Conservation (phyloP, 1,284 basidiomycete species). For the Waitea zeae region DNA sequence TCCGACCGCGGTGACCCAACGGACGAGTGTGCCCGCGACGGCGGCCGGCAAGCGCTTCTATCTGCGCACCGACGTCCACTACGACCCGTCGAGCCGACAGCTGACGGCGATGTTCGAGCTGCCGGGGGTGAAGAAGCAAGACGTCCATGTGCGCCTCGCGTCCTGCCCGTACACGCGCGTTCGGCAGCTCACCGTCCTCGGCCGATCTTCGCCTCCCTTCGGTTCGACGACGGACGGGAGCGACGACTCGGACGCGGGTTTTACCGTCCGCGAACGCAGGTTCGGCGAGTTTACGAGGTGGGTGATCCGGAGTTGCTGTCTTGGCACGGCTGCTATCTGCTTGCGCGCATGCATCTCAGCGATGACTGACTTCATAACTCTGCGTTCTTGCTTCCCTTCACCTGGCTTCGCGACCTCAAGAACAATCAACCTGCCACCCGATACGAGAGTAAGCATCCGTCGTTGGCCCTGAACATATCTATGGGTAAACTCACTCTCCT, state of each 20-base stretch:
- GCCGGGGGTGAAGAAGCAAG: constrained; percentile 36
- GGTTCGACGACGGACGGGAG: constrained; percentile 12
- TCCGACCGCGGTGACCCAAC: too few species aligned
- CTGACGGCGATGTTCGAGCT: constrained; percentile 43
- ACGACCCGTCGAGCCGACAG: constrained; percentile 22
- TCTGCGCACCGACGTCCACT: constrained; percentile 38
- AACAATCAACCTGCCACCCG: constrained; percentile 34
- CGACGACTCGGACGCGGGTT: constrained; percentile 8
- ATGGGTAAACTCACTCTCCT: constrained; percentile 1
- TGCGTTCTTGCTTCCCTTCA: too few species aligned
- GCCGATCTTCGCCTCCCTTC: constrained; percentile 15
- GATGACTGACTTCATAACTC: too few species aligned
- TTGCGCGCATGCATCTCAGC: too few species aligned
- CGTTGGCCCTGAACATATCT: too few species aligned
- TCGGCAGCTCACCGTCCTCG: constrained; percentile 34
- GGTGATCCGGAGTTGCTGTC: not conserved
- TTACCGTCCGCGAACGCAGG: constrained; percentile 29
- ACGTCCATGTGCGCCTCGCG: constrained; percentile 33
- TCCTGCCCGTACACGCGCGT: constrained; percentile 35
- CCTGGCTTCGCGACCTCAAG: too few species aligned
- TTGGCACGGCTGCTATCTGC: too few species aligned
- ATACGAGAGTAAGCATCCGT: constrained; percentile 37
- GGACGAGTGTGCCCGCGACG: too few species aligned
- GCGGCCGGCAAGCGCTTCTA: constrained; percentile 6
- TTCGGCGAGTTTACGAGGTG: constrained; percentile 24